Conservation (phyloP, 257 asterid genomes). For the Solanum sitiens region DNA sequence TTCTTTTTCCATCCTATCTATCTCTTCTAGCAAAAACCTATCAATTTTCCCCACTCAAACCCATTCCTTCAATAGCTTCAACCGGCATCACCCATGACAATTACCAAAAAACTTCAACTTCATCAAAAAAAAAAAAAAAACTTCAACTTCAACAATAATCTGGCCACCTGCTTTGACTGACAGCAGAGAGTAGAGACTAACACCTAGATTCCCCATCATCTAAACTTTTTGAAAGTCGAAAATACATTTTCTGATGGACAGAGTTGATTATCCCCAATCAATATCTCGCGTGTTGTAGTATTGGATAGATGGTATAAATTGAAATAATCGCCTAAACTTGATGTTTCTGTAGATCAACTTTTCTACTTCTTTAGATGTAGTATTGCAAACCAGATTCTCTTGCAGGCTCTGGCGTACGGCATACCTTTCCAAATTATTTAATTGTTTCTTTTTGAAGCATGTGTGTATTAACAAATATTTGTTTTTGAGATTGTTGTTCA, state of each 20-base stretch:
- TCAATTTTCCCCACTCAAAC: neutral
- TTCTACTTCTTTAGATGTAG: neutral
- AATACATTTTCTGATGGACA: neutral
- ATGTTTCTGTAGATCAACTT: neutral
- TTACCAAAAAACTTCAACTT: neutral
- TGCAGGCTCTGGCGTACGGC: neutral
- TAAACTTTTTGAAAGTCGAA: neutral
- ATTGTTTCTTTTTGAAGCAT: neutral
- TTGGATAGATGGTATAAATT: neutral
- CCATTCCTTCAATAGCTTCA: neutral
- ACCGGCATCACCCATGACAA: neutral
- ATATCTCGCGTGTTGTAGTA: neutral
- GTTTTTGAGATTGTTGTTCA: neutral
- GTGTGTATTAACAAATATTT: neutral
- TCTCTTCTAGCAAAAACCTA: neutral
- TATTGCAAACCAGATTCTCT: neutral
- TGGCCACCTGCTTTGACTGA: neutral
- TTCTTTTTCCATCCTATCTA: neutral
- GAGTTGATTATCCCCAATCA: neutral
- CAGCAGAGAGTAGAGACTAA: neutral
- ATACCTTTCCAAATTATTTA: neutral
- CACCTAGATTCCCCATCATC: neutral
- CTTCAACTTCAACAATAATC: neutral
- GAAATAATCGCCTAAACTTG: neutral
- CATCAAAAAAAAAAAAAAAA: neutral